Evolutionary conservation across 805 yeast genomes (phyloP).

Genomic region (Metschnikowia koreensis): DNA sequence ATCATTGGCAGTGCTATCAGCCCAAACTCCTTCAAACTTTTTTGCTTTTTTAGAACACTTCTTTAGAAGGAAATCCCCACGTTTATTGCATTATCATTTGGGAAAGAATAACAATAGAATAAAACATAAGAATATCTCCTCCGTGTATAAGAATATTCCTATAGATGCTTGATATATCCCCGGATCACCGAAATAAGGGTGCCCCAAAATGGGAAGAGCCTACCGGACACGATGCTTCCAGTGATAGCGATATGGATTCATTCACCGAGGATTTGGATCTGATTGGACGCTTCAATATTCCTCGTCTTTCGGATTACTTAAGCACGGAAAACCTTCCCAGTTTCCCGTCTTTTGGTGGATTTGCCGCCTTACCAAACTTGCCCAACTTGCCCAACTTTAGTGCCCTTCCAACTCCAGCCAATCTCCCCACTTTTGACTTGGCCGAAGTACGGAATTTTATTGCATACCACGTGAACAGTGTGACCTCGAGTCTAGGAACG

Average conservation of each 20-base stretch:
- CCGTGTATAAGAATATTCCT: background rate
- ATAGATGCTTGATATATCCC: background rate
- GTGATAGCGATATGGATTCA: conserved; percentile 25
- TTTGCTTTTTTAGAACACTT: too few species aligned
- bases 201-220: background rate
- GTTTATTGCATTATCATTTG: too few species aligned
- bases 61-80: too few species aligned
- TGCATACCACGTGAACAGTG: conserved; percentile 23
- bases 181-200: background rate
- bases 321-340: conserved; percentile 18
- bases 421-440: conserved; percentile 23
- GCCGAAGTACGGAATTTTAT: conserved; percentile 32
- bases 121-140: background rate
- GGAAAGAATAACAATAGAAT: too few species aligned
- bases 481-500: conserved; percentile 8
- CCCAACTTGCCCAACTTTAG: conserved; percentile 24
- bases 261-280: conserved; percentile 49
- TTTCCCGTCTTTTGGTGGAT: conserved; percentile 18
- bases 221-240: conserved; percentile 4
- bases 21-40: too few species aligned
- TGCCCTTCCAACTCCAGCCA: conserved; percentile 21
- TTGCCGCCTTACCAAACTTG: conserved; percentile 24
- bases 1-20: background rate
- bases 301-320: conserved; percentile 11
- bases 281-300: conserved; percentile 46